Percentiles rank a stretch among this genome's conserved stretches.
phyloP scores from a whole-genome alignment of 2,329 filamentous ascomycete species.

The Boeremia lycopersici region DNA sequence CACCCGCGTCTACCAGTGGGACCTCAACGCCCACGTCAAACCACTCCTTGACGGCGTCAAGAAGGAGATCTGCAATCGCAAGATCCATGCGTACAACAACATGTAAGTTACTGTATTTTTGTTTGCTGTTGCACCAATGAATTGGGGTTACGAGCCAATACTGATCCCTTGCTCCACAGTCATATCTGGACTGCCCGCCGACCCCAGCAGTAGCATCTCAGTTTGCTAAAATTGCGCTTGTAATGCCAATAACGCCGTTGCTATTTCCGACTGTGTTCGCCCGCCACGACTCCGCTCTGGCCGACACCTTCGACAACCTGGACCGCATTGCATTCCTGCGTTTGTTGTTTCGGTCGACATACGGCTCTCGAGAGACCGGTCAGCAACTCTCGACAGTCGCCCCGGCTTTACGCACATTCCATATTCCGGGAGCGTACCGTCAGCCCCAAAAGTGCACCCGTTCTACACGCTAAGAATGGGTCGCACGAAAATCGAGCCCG shows the following conservation, averaged over 20 bases:
- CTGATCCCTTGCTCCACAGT: constrained; percentile 46
- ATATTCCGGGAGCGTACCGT: constrained; percentile 4
- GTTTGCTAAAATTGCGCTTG: constrained; percentile 16
- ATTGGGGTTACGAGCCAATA: constrained; percentile 27
- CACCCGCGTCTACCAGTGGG: constrained; percentile 67
- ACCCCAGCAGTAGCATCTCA: constrained; percentile 46
- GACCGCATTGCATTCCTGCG: constrained; percentile 14
- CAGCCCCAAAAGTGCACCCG: neutral
- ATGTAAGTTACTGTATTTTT: constrained; percentile 63
- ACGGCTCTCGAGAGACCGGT: neutral
- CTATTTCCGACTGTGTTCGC: constrained; percentile 18
- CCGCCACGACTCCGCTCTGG: constrained; percentile 19
- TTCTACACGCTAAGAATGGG: neutral
- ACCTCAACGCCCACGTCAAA: constrained; percentile 63
- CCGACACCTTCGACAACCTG: constrained; percentile 11
- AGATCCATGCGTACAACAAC: constrained; percentile 74
- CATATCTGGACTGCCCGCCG: constrained; percentile 56
- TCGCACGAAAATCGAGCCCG: constrained; percentile 1
- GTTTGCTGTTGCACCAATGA: constrained; percentile 29
- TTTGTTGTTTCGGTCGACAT: constrained; percentile 15
- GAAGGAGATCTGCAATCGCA: constrained; percentile 70
- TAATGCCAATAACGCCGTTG: constrained; percentile 21
- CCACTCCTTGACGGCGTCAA: constrained; percentile 68
- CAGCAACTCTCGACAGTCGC: constrained; percentile 4
- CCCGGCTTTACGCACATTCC: constrained; percentile 12